Conservation (phyloP, 768 basidiomycete genomes). For the Phaeolepiota aurea region DNA sequence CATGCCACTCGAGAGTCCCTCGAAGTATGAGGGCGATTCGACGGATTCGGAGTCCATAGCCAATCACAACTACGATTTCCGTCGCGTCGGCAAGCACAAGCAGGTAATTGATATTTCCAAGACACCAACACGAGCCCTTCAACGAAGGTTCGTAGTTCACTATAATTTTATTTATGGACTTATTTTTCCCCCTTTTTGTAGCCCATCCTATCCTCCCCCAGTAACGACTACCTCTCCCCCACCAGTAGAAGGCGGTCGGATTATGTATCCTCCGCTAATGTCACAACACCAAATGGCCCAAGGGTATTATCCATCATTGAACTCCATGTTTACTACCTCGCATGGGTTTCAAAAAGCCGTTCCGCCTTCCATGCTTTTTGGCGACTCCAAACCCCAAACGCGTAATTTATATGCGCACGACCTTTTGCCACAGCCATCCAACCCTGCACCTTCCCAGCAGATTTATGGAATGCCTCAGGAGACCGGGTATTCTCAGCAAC, state of each 20-base stretch:
- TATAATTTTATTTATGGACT: conserved; percentile 3
- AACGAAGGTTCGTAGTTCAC: conserved; percentile 23
- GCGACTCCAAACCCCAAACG: conserved; percentile 14
- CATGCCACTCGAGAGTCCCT: conserved; percentile 64
- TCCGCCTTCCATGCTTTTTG: conserved; percentile 38
- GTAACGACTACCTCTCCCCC: conserved; percentile 67
- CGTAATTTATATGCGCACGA: conserved; percentile 11
- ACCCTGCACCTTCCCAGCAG: conserved; percentile 9
- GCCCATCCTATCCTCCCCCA: conserved; percentile 39
- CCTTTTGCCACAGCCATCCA: conserved; percentile 7
- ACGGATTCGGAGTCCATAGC: conserved; percentile 35
- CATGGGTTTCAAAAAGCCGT: conserved; percentile 23
- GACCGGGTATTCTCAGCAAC: too few species aligned
- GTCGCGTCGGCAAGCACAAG: conserved; percentile 13
- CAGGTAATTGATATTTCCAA: conserved; percentile 7
- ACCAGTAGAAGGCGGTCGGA: conserved; percentile 35
- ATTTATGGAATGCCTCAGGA: neutral
- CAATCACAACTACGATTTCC: conserved; percentile 14
- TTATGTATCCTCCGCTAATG: conserved; percentile 70
- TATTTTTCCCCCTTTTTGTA: conserved; percentile 2
- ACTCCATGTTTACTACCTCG: conserved; percentile 57
- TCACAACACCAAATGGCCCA: conserved; percentile 70
- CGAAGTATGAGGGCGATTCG: conserved; percentile 38
- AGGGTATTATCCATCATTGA: conserved; percentile 71
- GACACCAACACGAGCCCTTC: conserved; percentile 14